These are phyloP conservation scores for Penicillium brasilianum DNA, from an alignment of 2,329 filamentous ascomycete genomes.

Conservation along the genomic window DNA sequence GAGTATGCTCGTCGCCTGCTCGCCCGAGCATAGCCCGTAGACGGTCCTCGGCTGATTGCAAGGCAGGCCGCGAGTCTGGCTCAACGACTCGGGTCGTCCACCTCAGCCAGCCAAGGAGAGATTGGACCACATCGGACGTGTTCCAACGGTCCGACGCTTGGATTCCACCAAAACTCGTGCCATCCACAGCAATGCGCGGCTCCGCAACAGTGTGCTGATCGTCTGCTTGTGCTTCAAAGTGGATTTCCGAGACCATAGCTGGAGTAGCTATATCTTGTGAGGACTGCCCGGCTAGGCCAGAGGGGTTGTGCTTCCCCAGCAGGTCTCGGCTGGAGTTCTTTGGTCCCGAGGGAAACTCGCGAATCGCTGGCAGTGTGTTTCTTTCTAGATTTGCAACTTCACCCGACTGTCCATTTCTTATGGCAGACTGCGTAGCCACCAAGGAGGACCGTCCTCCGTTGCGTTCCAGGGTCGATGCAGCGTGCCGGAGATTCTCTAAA, in stretches of 20 bases:
- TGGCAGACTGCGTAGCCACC: conserved; percentile 17
- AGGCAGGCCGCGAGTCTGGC: conserved; percentile 22
- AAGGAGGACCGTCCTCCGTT: conserved; percentile 16
- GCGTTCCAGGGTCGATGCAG: conserved; percentile 26
- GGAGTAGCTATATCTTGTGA: conserved; percentile 39
- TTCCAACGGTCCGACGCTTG: conserved; percentile 20
- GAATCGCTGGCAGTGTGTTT: conserved; percentile 23
- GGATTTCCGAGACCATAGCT: conserved; percentile 47
- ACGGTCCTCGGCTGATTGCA: conserved; percentile 43
- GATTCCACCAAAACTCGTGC: not conserved
- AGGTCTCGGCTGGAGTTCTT: conserved; percentile 38
- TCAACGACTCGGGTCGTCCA: conserved; percentile 30
- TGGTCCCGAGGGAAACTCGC: conserved; percentile 37
- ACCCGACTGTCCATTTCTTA: not conserved
- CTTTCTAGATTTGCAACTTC: conserved; percentile 9
- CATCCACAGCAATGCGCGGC: not conserved
- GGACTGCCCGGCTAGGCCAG: conserved; percentile 18
- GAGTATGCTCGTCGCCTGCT: not conserved
- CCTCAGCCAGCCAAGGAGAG: conserved; percentile 44
- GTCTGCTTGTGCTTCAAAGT: conserved; percentile 44
- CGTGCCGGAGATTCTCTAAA: conserved; percentile 41
- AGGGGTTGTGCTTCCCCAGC: conserved; percentile 30
- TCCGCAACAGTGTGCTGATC: conserved; percentile 5
- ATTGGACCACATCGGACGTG: conserved; percentile 37
- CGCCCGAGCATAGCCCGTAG: conserved; percentile 45